Base-by-base conservation (phyloP, 2,329 filamentous ascomycete genomes). In the Colletotrichum salicis region DNA sequence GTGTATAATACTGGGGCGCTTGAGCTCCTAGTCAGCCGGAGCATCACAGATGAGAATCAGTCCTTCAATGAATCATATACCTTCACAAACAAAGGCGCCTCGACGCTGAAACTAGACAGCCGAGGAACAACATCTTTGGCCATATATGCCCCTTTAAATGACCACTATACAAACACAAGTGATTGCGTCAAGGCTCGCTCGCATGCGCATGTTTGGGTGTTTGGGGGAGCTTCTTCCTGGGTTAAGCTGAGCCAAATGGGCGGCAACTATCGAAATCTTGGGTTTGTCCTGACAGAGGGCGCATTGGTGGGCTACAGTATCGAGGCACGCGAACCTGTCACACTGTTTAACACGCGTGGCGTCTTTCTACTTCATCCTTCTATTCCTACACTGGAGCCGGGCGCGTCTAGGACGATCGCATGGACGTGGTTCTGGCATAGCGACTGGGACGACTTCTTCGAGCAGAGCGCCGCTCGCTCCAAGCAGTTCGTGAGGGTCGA, bases 221-320 rank as follows among this genome's bases (percentile, higher is more conserved):
- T 69, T 35, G 71, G 71, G 6, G 69, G 71, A 7, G 52, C 54
- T 31, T 68, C 69, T n/a, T 12, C 59, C 19, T 73, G 69, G 71
- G 69, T 73, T 3, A 73, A 72, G 52, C 56, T 72, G 22, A 67
- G 8, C n/a, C 71, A 69, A n/a, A 73, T 73, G 71, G 71, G 71
- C 1, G 71, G 71, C 3, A 64, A 37, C 11, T 69, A 64, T 7
- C 64, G 69, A 11, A 37, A 73, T 29, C 37, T 73, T n/a, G 71
- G 71, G 5, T 51, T 73, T 3, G 69, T 73, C 7, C 59, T 73
- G 11, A 69, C 69, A 13, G 61, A 59, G 8, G 69, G 69, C 3
- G 56, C 71, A 4, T 13, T 73, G n/a, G 48, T 48, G 13, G 69
- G 71, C 8, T 73, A 73, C 68, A 73, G 71, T 52, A 72, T 73